Base-by-base conservation (phyloP, 371 early-diverging fungal genomes). In the Funneliformis caledonium region DNA sequence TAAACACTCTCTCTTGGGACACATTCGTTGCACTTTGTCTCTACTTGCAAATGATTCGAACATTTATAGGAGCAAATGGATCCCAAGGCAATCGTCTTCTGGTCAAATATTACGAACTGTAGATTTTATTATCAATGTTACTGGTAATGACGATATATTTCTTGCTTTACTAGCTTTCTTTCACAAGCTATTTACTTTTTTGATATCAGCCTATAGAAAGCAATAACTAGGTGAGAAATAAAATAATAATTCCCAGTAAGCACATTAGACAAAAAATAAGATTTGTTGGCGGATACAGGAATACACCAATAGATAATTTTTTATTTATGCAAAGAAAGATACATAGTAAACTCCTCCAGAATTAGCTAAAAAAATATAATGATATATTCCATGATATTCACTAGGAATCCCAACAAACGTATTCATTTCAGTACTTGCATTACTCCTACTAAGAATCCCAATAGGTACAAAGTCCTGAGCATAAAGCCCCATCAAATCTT, bases 181-280 rank as follows among this genome's bases (percentile, higher is more conserved):
- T 59, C 74, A 73, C 22, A 73, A 73, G 37, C 56, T 60, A 73
- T 73, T 73, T 22, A 73, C 74, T 73, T 73, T 73, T 8, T 73
- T 26, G 14, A n/a, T 14, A 31, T 67, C 69, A 7, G 31, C 37
- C 69, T 68, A 68, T 68, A 68, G 33, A 74, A 74, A 26, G 33
- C 59, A 52, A 74, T 26, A 74, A 26, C 10, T 59, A 59, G 37
- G 33, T 73, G 59, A 73, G 74, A 73, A 73, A 72, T 72, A 22
- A 26, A 45, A 26, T 45, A 61, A 67, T 67, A 74, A 59, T 74
- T 74, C 74, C 74, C 42, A 74, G 59, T 37, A 74, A 74, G 43
- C 60, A 37, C n/a, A 56, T 59, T 74, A 14, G 59, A 8, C 19
- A 14, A 59, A 74, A 74, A 73, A 69, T 69, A 69, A 22, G 47